Percentiles rank a stretch among this genome's conserved stretches.
phyloP scores from a whole-genome alignment of 202 grass and related monocot genomes.

The Zoysia matrella region DNA sequence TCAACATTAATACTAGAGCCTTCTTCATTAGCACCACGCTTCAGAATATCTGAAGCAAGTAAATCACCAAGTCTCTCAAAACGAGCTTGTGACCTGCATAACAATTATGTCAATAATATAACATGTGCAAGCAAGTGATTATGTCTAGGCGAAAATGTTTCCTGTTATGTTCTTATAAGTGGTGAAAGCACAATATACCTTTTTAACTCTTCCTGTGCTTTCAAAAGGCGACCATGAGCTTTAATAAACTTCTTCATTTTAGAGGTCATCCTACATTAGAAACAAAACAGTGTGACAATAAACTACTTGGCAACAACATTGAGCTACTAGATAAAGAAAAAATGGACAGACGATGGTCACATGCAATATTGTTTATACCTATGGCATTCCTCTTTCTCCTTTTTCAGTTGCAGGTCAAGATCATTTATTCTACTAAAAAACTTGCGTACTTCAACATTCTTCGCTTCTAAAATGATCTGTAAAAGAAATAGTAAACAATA shows the following conservation, averaged over 20 bases:
- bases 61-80: conserved; percentile 72
- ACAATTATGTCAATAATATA: conserved; percentile 21
- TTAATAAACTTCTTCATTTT: conserved; percentile 89
- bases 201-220: conserved; percentile 82
- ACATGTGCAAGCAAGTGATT: too few species aligned
- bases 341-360: neutral
- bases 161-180: neutral
- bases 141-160: conserved; percentile 10
- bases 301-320: conserved; percentile 21
- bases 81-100: conserved; percentile 73
- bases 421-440: conserved; percentile 77
- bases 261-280: conserved; percentile 68
- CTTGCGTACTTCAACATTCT: conserved; percentile 55
- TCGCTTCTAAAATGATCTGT: conserved; percentile 76
- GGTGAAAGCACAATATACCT: conserved; percentile 52
- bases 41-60: conserved; percentile 71
- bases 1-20: conserved; percentile 65
- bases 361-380: conserved; percentile 48
- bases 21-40: conserved; percentile 71
- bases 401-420: conserved; percentile 66
- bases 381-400: conserved; percentile 81
- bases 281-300: conserved; percentile 22
- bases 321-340: conserved; percentile 35
- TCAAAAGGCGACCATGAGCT: conserved; percentile 77
- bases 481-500: conserved; percentile 25